phyloP scores from a whole-genome alignment of 1,284 basidiomycete species.

The Rhodotorula mucilaginosa region DNA sequence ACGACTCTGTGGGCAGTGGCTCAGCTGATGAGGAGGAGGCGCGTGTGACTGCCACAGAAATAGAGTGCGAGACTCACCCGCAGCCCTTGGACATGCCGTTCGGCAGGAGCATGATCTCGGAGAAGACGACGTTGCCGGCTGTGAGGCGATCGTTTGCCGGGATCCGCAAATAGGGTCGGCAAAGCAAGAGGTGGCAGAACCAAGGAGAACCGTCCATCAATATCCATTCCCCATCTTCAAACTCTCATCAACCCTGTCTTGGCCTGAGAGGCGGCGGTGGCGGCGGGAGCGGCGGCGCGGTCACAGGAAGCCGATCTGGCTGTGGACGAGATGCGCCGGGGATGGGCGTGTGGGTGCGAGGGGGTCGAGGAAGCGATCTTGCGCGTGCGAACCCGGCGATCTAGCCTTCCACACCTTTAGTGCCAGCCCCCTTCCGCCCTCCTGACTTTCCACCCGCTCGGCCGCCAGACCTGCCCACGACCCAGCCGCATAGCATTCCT shows the following conservation, averaged over 20 bases:
- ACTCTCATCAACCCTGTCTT: constrained; percentile 10
- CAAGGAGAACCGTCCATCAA: constrained; percentile 23
- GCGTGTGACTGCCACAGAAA: too few species aligned
- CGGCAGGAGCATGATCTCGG: constrained; percentile 94
- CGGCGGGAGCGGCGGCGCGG: too few species aligned
- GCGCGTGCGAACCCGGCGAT: neutral
- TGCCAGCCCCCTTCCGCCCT: neutral
- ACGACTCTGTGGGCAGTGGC: constrained; percentile 67
- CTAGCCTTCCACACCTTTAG: constrained; percentile 19
- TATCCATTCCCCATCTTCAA: constrained; percentile 13
- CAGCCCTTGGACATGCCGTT: constrained; percentile 97
- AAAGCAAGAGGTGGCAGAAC: neutral
- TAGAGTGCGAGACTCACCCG: constrained; percentile 63
- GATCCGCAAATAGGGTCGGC: neutral
- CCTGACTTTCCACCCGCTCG: neutral
- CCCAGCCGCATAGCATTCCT: constrained; percentile 48
- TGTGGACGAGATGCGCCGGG: neutral
- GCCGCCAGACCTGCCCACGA: constrained; percentile 39
- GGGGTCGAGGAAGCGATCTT: neutral
- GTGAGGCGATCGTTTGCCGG: constrained; percentile 6
- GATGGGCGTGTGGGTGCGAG: neutral
- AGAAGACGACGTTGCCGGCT: constrained; percentile 78
- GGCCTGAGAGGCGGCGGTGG: neutral
- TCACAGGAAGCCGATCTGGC: too few species aligned
- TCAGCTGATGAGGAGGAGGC: neutral